A percentile compares a stretch with the other conserved stretches of the same genome.
These are phyloP conservation scores for Metrosideros polymorpha DNA, from an alignment of 441 rosid genomes.

Conservation along the genomic window DNA sequence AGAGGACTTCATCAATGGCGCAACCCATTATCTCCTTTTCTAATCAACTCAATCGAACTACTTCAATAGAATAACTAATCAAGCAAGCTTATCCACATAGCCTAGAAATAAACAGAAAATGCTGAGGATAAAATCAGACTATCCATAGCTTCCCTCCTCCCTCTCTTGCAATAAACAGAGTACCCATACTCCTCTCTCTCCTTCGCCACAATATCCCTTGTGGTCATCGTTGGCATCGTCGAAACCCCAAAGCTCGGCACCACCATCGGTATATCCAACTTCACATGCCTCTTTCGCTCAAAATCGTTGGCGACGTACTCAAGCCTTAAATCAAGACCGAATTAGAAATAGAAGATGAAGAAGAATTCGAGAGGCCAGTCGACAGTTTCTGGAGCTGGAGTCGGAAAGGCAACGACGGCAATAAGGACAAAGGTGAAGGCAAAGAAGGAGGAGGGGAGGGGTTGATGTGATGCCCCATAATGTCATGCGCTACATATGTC, in stretches of 20 bases:
- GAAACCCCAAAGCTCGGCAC: slow-evolving; percentile 9
- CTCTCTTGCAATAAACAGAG: slow-evolving; percentile 73
- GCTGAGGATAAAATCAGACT: slow-evolving; percentile 19
- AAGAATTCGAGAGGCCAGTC: slow-evolving; percentile 12
- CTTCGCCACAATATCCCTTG: slow-evolving; percentile 22
- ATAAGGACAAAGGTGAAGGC: too few species aligned
- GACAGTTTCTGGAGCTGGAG: slow-evolving; percentile 20
- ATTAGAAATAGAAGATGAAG: slow-evolving; percentile 23
- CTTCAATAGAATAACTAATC: too few species aligned
- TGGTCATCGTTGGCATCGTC: slow-evolving; percentile 13
- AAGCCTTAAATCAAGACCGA: slow-evolving; percentile 17
- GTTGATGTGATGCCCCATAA: slow-evolving; percentile 46
- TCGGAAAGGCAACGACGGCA: slow-evolving; percentile 32
- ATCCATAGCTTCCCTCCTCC: slow-evolving; percentile 70
- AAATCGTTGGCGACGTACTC: slow-evolving; percentile 8
- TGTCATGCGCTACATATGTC: too few species aligned
- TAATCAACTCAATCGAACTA: too few species aligned
- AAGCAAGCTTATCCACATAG: too few species aligned
- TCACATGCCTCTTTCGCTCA: slow-evolving; percentile 65
- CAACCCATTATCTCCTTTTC: too few species aligned
- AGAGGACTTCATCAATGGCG: too few species aligned
- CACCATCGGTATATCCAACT: slow-evolving; percentile 38
- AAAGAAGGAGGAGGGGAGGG: slow-evolving; percentile 11
- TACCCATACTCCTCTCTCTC: slow-evolving; percentile 38
- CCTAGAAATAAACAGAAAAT: too few species aligned